phyloP scores from a whole-genome alignment of 495 filamentous ascomycete species.

The Tricharina praecox region DNA sequence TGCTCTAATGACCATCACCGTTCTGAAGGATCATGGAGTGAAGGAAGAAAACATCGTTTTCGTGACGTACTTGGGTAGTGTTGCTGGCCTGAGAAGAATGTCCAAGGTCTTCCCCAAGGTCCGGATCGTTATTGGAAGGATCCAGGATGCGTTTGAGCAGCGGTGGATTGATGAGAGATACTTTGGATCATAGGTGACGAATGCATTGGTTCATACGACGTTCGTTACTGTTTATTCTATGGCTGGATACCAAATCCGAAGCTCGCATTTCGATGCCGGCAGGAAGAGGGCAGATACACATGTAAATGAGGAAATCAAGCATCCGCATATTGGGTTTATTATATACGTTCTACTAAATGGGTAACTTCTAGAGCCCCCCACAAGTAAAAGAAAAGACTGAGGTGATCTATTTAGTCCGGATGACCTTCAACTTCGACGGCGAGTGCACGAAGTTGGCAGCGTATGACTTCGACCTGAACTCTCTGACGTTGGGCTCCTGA shows the following conservation, averaged over 20 bases:
- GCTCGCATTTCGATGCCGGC: too few relatives aligned
- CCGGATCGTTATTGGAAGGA: slow-evolving; percentile 61
- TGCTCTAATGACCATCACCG: slow-evolving; percentile 88
- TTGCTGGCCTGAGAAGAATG: slow-evolving; percentile 61
- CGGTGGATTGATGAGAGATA: slow-evolving; percentile 55
- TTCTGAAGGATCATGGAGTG: slow-evolving; percentile 89
- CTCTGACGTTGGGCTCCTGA: slow-evolving; percentile 83
- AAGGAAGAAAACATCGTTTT: slow-evolving; percentile 68
- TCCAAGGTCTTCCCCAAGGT: slow-evolving; percentile 74
- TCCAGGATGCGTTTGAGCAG: slow-evolving; percentile 57
- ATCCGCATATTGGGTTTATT: too few relatives aligned
- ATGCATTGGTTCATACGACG: neutral
- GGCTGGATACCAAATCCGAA: neutral
- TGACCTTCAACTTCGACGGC: slow-evolving; percentile 71
- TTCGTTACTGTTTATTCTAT: neutral
- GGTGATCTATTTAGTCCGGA: slow-evolving; percentile 68
- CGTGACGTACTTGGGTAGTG: slow-evolving; percentile 73
- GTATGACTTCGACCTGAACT: slow-evolving; percentile 79
- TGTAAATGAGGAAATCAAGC: too few relatives aligned
- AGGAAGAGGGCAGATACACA: too few relatives aligned
- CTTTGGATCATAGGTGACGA: slow-evolving; percentile 22
- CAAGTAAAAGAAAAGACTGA: neutral
- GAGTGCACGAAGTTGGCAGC: slow-evolving; percentile 87
- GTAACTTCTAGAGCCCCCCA: too few relatives aligned
- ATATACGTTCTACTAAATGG: slow-evolving; percentile 7